Evolutionary conservation across 441 rosid species (phyloP), one percentile per base, ranked within the genome.

Genomic region (Geranium incanum): DNA sequence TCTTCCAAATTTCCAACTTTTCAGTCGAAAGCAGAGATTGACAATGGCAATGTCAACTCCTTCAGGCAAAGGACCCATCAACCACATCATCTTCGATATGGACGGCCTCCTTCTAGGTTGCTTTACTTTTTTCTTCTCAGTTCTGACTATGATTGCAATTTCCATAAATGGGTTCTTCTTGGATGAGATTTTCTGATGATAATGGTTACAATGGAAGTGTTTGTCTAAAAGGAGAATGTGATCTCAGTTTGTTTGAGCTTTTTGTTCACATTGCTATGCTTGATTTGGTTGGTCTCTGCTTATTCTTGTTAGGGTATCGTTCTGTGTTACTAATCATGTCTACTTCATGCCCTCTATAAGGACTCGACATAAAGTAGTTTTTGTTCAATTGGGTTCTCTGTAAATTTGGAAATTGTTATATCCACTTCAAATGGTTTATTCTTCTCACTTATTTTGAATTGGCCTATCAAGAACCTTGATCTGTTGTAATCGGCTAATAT

Each of bases 31-130:
- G 36, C 66, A 19, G n/a, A 28, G 37, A 1, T n/a, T 12, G 12
- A 6, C 36, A 19, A 19, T 11, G 52, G 52, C 52, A 8, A 62
- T 62, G 65, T 4, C 28, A 59, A 59, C 6, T 28, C 37, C 66
- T 28, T 62, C 66, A 18, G 74, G 72, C 50, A 83, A 74, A 77
- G 84, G 75, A 71, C 84, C 87, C 9, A 83, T 88, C 77, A 88
- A 94, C 71, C 97, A 90, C 79, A 89, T 89, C 79, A 74, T 93
- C 78, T 90, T 93, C 85, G 98, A 93, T 87, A 90, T 93, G 98
- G 98, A 93, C 68, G 98, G 98, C 69, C 95, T 90, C 76, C 83
- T 93, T 63, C 92, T 93, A 60, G 93, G 96, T 88, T 85, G 71
- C 72, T 75, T 50, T 50, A 70, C 70, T 39, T 39, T 7, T 0